Evolutionary conservation across 2,329 filamentous ascomycete genomes (phyloP).

Genomic region (Chaetomium sp.): DNA sequence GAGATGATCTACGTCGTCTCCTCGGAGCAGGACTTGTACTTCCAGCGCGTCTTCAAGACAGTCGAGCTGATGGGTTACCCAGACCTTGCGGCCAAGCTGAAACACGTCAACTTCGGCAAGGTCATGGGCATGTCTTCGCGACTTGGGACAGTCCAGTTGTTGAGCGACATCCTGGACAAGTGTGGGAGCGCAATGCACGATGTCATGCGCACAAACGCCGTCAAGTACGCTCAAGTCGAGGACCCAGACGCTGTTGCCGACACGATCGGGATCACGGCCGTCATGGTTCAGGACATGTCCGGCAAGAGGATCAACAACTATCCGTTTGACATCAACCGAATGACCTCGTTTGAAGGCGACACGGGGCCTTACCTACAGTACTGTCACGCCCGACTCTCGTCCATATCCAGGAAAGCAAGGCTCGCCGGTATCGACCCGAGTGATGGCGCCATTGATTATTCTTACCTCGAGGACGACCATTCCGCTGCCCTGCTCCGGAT

Average conservation of each 20-base stretch:
- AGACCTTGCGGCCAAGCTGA: conserved; percentile 40
- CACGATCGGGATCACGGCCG: conserved; percentile 66
- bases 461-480: background rate
- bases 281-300: conserved; percentile 75
- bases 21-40: conserved; percentile 42
- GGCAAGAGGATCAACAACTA: conserved; percentile 59
- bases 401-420: background rate
- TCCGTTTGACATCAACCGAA: conserved; percentile 69
- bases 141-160: conserved; percentile 54
- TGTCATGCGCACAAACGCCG: conserved; percentile 51
- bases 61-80: conserved; percentile 43
- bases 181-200: conserved; percentile 69
- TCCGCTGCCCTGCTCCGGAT: background rate
- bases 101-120: conserved; percentile 51
- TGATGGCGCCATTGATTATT: background rate
- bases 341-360: conserved; percentile 74
- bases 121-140: conserved; percentile 48
- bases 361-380: conserved; percentile 76
- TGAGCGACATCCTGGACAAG: conserved; percentile 58
- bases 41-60: conserved; percentile 40
- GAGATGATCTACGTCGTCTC: conserved; percentile 47
- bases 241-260: conserved; percentile 65
- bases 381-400: conserved; percentile 48
- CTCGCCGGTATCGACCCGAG: background rate
- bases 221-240: conserved; percentile 54